Base-by-base conservation (phyloP, 192 early-diverging fungal genomes). In the Physocladia obscura region DNA sequence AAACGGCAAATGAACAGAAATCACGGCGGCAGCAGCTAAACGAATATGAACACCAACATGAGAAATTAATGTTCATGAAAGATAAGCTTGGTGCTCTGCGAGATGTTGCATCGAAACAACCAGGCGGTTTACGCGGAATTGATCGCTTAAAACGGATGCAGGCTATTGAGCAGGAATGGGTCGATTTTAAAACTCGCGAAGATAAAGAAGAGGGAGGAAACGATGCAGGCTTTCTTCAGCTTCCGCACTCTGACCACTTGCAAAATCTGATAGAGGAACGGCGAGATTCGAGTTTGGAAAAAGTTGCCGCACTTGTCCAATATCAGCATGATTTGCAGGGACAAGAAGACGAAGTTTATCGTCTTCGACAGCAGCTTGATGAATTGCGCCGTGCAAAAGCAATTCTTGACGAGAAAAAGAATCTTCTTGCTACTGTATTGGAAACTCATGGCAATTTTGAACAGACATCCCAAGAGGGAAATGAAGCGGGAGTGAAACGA, bases 311-410 rank as follows among this genome's bases (percentile, higher is more conserved):
- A 21, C 21, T 62, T 37, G 29, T 17, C n/a, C 13, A 17, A 38
- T 62, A 62, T 29, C 47, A 26, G 1, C 6, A 52, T 26, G 49
- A 19, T 6, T 32, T 65, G n/a, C 13, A 19, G 21, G 63, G n/a
- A 50, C 47, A 65, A 65, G 63, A 49, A 29, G 49, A 65, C 31
- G 63, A 65, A 32, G 19, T 65, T 17, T 13, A 37, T 26, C 3
- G 15, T 4, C 34, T 65, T 22, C 21, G 50, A 13, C 4, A 8
- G 6, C 63, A 65, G 37, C 34, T 65, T 44, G 21, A 21, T 49
- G 63, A 49, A 34, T 26, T 65, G 1, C 47, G 34, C 5, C 19
- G 36, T 13, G 63, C 63, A 15, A 49, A 39, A 19, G 31, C 5
- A 27, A 17, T 32, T 4, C 47, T 65, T 19, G 63, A 65, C 35